These are phyloP conservation scores for Pythium periplocum DNA, from an alignment of 352 stramenopile genomes.

Conservation along the genomic window DNA sequence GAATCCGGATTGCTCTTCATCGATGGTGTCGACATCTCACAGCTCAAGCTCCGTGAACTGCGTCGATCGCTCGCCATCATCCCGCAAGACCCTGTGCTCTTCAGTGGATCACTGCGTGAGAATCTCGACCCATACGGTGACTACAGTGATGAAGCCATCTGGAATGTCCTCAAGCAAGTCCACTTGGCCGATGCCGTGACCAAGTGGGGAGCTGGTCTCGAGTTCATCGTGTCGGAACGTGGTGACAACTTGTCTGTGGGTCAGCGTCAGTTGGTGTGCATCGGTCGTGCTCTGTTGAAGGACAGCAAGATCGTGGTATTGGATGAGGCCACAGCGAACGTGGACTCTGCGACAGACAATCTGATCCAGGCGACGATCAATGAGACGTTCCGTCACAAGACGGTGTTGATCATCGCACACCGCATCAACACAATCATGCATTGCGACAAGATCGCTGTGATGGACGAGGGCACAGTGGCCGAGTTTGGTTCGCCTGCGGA, in stretches of 20 bases:
- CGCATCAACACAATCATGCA: constrained; percentile 93
- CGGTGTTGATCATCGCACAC: constrained; percentile 93
- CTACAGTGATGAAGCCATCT: too few relatives aligned
- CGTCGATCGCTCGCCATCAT: too few relatives aligned
- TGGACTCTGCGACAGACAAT: constrained; percentile 63
- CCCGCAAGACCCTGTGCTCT: too few relatives aligned
- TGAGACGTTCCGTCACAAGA: constrained; percentile 84
- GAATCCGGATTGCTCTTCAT: too few relatives aligned
- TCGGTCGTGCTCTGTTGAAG: constrained; percentile 49
- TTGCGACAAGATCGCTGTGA: constrained; percentile 87
- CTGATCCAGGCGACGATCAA: constrained; percentile 70
- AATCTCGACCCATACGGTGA: too few relatives aligned
- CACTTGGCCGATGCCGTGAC: too few relatives aligned
- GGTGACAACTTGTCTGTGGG: too few relatives aligned
- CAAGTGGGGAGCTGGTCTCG: background rate
- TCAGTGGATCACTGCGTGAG: too few relatives aligned
- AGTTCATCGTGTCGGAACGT: background rate
- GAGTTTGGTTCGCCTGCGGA: constrained; percentile 87
- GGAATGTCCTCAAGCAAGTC: too few relatives aligned
- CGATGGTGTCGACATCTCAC: constrained; percentile 59
- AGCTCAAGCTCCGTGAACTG: background rate
- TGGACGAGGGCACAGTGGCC: constrained; percentile 84
- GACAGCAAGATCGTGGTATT: constrained; percentile 91
- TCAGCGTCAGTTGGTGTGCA: too few relatives aligned
- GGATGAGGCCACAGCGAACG: constrained; percentile 94